phyloP scores from a whole-genome alignment of 495 filamentous ascomycete species.

The Aspergillus panamensis region DNA sequence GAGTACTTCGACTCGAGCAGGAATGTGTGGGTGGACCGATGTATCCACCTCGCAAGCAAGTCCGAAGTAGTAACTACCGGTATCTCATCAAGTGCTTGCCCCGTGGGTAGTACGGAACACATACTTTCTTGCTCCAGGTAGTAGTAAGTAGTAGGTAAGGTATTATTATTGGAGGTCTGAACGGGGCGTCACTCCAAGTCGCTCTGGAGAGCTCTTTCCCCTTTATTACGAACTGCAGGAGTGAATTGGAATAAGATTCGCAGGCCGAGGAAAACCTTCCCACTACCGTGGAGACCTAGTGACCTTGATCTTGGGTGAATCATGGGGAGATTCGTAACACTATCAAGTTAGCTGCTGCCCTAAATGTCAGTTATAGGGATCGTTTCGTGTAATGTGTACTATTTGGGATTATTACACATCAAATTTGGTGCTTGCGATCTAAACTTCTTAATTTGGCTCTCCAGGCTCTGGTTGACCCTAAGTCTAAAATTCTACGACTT shows the following conservation, averaged over 20 bases:
- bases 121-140: no score
- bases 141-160: no score
- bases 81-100: no score
- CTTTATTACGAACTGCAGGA: conserved; percentile 14
- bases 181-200: neutral
- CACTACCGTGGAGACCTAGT: neutral
- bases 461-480: neutral
- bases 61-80: no score
- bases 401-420: neutral
- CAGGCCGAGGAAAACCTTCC: neutral
- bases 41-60: neutral
- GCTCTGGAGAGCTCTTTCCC: conserved; percentile 6
- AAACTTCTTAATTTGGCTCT: neutral
- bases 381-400: neutral
- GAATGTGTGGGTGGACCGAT: neutral
- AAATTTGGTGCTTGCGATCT: neutral
- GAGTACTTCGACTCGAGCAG: neutral
- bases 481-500: neutral
- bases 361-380: neutral
- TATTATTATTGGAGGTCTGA: no score
- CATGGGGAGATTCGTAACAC: conserved; percentile 5
- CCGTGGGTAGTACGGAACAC: no score
- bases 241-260: conserved; percentile 1
- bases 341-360: conserved; percentile 1
- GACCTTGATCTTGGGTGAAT: conserved; percentile 6